Evolutionary conservation across 345 rosid genomes (phyloP), one percentile per base, ranked within the genome.

Genomic region (Brassica carinata): DNA sequence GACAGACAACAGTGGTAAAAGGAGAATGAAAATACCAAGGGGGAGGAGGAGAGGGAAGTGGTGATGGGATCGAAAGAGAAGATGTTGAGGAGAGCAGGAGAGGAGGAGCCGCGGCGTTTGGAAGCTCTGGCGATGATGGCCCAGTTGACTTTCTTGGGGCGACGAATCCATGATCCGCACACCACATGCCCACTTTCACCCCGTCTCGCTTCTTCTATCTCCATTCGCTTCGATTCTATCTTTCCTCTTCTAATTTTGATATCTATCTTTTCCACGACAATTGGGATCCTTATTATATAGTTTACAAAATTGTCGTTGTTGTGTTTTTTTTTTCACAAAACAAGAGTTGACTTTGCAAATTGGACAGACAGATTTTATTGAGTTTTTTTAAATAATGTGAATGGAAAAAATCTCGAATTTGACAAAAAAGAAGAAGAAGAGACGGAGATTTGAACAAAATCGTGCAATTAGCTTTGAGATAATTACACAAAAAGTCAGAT

Each of bases 111-210:
- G 73, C 82, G 80, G 51, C 82, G 83, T 64, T 85, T 79, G 2
- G 94, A 79, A 86, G 94, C 88, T 88, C 81, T 89, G 67, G 88
- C 94, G 83, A 95, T 73, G 34, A 93, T 85, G 26, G 85, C 96
- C 77, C 86, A 80, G 77, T 82, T 87, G 61, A 85, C 81, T 73
- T 88, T 91, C 85, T 88, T 97, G 59, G 96, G 93, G 45, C 93
- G 86, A 68, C 94, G 92, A 87, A 95, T 91, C 99, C 99, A 93
- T 77, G 99, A 89, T 70, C 97, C 96, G 72, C 93, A 91, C 55
- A 89, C 86, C 69, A 91, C 61, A 82, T 76, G 58, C 43, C 82
- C 83, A 82, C 69, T 83, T 43, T 84, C 77, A 48, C 55, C 55
- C 73, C 85, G 43, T 33, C 82, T 61, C 84, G 91, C 93, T 89